Conservation (phyloP, 768 basidiomycete species). For the Phylloporus rhodoxanthus region DNA sequence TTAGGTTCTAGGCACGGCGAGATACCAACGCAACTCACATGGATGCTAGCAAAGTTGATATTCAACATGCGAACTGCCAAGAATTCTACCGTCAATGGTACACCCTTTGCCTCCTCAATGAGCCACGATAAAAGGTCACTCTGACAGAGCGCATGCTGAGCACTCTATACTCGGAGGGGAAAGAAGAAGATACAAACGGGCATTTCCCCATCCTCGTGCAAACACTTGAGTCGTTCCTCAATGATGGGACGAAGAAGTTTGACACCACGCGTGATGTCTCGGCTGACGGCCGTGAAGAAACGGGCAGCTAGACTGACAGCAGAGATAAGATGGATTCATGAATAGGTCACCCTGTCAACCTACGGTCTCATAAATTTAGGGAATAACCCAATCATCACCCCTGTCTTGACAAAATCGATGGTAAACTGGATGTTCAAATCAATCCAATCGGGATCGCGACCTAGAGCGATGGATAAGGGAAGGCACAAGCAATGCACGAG, state of each 20-base stretch:
- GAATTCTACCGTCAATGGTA: conserved; percentile 2
- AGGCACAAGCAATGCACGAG: too few species aligned
- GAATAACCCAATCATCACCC: conserved; percentile 20
- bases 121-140: conserved; percentile 31
- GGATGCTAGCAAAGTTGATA: conserved; percentile 21
- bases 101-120: conserved; percentile 21
- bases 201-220: too few species aligned
- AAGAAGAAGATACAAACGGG: too few species aligned
- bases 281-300: neutral
- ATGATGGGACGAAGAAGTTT: too few species aligned
- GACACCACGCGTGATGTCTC: conserved; percentile 4
- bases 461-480: too few species aligned
- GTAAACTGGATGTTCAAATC: too few species aligned
- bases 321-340: neutral
- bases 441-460: too few species aligned
- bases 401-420: conserved; percentile 20
- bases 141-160: too few species aligned
- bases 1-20: neutral
- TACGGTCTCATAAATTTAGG: conserved; percentile 33
- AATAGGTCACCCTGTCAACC: too few species aligned
- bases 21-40: conserved; percentile 3
- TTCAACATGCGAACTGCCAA: conserved; percentile 15
- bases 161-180: too few species aligned
- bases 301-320: neutral
- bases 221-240: too few species aligned